Base-by-base conservation (phyloP, 345 rosid species). In the Aquilaria malaccensis region DNA sequence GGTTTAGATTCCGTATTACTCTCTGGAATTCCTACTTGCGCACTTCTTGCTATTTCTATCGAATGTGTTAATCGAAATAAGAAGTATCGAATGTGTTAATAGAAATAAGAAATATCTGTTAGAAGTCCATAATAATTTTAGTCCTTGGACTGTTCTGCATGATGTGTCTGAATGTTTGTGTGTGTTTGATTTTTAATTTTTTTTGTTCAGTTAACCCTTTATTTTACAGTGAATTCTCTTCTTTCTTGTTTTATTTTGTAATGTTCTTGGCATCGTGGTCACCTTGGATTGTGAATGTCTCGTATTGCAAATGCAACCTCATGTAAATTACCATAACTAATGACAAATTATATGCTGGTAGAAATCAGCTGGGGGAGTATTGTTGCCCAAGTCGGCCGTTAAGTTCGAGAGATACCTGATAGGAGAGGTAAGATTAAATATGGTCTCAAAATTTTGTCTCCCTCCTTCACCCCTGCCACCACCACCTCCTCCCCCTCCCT, bases 341-440 rank as follows among this genome's bases (percentile, higher is more conserved):
- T 48, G 33, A n/a, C 52, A 13, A 41, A 31, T 15, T 62, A 11
- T 48, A 32, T 60, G 51, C 41, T 54, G 43, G 54, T 76, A 94
- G 97, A 90, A 82, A 88, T 83, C 96, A 2, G 74, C 88, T 9
- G 97, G 96, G 30, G 99, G 99, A 61, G 87, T 94, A 56, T 63
- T 90, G 83, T 76, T 88, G 73, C 93, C 99, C 13, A 88, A 90
- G 72, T 79, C 97, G 56, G 97, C 99, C 37, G 96, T 93, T 11
- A 93, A 85, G 57, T 93, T 87, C 59, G 96, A 93, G 82, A 77
- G 92, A 7, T 89, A 84, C 64, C 77, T 90, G 10, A 78, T 83
- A 72, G 95, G 97, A 5, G 96, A 90, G 92, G 99, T 94, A 73
- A 71, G 69, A 41, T 48, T 22, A 11, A 30, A 33, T 37, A 37